These are phyloP conservation scores for Monosporascus sp. DNA, from an alignment of 2,329 filamentous ascomycete species.

Conservation along the genomic window DNA sequence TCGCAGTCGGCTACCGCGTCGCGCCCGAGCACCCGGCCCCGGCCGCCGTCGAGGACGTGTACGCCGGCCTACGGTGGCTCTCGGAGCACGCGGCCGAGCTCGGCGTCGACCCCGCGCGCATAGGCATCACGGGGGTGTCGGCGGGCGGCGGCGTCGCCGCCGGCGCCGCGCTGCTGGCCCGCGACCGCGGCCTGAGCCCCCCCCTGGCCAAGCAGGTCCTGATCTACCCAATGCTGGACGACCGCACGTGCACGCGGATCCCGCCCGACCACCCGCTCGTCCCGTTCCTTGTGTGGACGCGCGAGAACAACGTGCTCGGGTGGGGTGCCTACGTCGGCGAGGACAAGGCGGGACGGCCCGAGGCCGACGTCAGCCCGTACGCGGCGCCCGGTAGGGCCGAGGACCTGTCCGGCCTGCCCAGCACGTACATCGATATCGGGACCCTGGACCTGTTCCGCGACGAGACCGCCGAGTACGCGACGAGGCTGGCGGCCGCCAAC, in stretches of 20 bases:
- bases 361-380: constrained; percentile 16
- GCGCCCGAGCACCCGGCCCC: constrained; percentile 46
- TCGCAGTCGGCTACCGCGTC: constrained; percentile 42
- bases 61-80: constrained; percentile 37
- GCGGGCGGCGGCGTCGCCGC: constrained; percentile 50
- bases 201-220: constrained; percentile 26
- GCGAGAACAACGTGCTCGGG: constrained; percentile 8
- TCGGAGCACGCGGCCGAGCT: constrained; percentile 25
- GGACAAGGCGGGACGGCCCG: constrained; percentile 9
- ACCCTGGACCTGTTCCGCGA: constrained; percentile 20
- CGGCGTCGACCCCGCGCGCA: constrained; percentile 17
- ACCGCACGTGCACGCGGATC: constrained; percentile 12
- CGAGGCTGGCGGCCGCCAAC: constrained; percentile 14
- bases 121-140: constrained; percentile 20
- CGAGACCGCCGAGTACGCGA: constrained; percentile 18
- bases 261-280: constrained; percentile 3
- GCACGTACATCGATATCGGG: constrained; percentile 23
- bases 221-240: constrained; percentile 30
- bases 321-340: constrained; percentile 16
- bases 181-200: constrained; percentile 21
- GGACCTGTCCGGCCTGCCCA: constrained; percentile 19
- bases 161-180: constrained; percentile 40
- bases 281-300: constrained; percentile 7
- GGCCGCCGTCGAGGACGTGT: constrained; percentile 43
- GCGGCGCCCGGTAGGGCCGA: constrained; percentile 17